Percentiles rank a stretch among this genome's conserved stretches.
These are phyloP conservation scores for Globisporangium megalacanthum DNA, from an alignment of 352 stramenopile species.

Conservation along the genomic window DNA sequence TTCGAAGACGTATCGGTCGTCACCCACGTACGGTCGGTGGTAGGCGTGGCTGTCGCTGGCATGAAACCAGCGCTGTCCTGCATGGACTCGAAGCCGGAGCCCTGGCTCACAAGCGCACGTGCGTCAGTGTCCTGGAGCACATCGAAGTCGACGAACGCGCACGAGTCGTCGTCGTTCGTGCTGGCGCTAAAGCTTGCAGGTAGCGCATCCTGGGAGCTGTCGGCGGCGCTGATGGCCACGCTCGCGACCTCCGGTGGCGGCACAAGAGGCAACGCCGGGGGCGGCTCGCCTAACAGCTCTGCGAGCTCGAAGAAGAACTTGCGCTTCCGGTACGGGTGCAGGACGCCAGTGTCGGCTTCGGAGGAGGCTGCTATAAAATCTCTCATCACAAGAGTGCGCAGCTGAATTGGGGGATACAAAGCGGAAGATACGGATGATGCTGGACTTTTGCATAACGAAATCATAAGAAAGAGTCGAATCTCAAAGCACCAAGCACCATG, in stretches of 20 bases:
- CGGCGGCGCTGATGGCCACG: neutral
- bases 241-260: slow-evolving; percentile 17
- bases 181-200: neutral
- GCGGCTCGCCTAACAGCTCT: slow-evolving; percentile 36
- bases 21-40: neutral
- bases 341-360: neutral
- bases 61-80: slow-evolving; percentile 54
- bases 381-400: too few relatives aligned
- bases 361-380: neutral
- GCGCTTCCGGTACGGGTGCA: slow-evolving; percentile 67
- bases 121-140: slow-evolving; percentile 4
- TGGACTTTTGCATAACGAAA: too few relatives aligned
- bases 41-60: slow-evolving; percentile 11
- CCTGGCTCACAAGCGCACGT: slow-evolving; percentile 17
- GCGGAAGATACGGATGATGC: too few relatives aligned
- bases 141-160: slow-evolving; percentile 29
- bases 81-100: slow-evolving; percentile 44
- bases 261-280: slow-evolving; percentile 25
- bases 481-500: too few relatives aligned
- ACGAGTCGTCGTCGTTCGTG: slow-evolving; percentile 17
- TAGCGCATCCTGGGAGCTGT: neutral
- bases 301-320: slow-evolving; percentile 74
- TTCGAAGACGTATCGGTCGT: neutral
- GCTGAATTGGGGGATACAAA: too few relatives aligned
- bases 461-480: too few relatives aligned